Evolutionary conservation across 345 rosid genomes (phyloP), one percentile per base, ranked within the genome.

Genomic region (Theobroma cacao): DNA sequence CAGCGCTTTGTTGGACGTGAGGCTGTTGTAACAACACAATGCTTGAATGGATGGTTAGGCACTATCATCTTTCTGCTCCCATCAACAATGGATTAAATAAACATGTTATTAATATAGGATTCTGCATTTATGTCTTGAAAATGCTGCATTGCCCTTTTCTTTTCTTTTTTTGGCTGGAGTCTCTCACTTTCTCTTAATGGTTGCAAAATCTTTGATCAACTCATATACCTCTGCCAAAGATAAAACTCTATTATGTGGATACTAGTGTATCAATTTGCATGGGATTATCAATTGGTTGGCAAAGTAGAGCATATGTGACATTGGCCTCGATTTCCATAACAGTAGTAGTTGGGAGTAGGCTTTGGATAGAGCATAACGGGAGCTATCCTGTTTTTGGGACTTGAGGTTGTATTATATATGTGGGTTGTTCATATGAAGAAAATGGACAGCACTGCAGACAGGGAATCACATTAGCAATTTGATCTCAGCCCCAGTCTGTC

Each of bases 1-100:
- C 89, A 85, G 77, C 90, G 94, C 64, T 94, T 94, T 89, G 98
- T 94, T 45, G 98, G 97, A 78, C 97, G 98, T 34, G 91, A 90
- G 85, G 97, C 98, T 63, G 88, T 92, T 64, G 94, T 92, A 66
- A 94, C 94, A 79, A 90, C 98, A 20, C 98, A 93, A 53, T 94
- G 98, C 96, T 84, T 94, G 82, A 93, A 94, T 80, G 98, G 98
- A 90, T 94, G 98, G 98, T 94, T 67, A 72, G 91, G 88, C 55
- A 41, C 59, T n/a, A n/a, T 20, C 60, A 31, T 75, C 36, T 63
- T 17, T 78, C 43, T 5, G 62, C 30, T 64, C 30, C 20, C 10
- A 10, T 41, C 15, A 15, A 24, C 17, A 68, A 7, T 45, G n/a
- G 50, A 38, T 38, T 45, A 12, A 15, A 18, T 48, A 5, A 3